phyloP scores from a whole-genome alignment of 2,329 filamentous ascomycete genomes.

The Cercospora zeina region DNA sequence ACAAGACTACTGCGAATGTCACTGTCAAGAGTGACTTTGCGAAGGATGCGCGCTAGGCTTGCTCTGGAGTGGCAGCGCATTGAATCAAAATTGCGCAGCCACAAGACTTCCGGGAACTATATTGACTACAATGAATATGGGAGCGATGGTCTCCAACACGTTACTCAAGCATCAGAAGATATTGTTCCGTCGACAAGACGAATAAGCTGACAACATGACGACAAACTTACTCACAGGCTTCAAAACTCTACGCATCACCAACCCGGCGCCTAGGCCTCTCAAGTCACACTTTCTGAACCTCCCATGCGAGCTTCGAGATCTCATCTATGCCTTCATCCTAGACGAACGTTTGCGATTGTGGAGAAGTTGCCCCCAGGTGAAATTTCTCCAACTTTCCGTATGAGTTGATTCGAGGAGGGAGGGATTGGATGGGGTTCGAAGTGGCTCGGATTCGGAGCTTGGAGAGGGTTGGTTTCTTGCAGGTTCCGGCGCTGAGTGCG shows the following conservation, averaged over 20 bases:
- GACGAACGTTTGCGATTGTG: not conserved
- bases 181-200: no score
- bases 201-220: not conserved
- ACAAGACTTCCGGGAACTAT: no score
- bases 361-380: not conserved
- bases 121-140: no score
- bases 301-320: not conserved
- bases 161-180: no score
- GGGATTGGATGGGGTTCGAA: not conserved
- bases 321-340: no score
- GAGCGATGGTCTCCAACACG: no score
- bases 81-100: not conserved
- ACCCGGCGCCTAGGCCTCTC: not conserved
- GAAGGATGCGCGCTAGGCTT: slow-evolving; percentile 7
- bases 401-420: not conserved
- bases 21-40: slow-evolving; percentile 6
- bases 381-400: not conserved
- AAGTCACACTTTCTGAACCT: not conserved
- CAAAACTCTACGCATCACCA: not conserved
- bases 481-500: not conserved
- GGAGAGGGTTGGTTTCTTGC: not conserved
- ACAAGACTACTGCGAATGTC: slow-evolving; percentile 17
- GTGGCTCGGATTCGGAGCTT: not conserved
- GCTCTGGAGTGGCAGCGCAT: not conserved
- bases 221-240: not conserved